phyloP scores from a whole-genome alignment of 176 grass and related monocot genomes.

The Triticum aestivum region IWGSC_CS_RefSeq_v2.1 NC_057805.1:39035429-39035928 shows the following conservation, averaged over 20 bases:
- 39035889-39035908: constrained; percentile 44
- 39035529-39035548: constrained; percentile 56
- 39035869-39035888: constrained; percentile 56
- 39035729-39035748: constrained; percentile 58
- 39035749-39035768: constrained; percentile 65
- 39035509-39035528: constrained; percentile 61
- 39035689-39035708: constrained; percentile 55
- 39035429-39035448: constrained; percentile 73
- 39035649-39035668: constrained; percentile 71
- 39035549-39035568: constrained; percentile 48
- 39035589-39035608: constrained; percentile 32
- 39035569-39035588: constrained; percentile 56
- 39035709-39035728: constrained; percentile 62
- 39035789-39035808: constrained; percentile 60
- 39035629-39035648: constrained; percentile 22
- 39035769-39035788: constrained; percentile 74
- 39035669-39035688: constrained; percentile 69
- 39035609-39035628: constrained; percentile 30
- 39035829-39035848: constrained; percentile 63
- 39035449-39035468: constrained; percentile 74
- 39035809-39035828: constrained; percentile 67
- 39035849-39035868: constrained; percentile 37
- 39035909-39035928: constrained; percentile 31
- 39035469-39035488: constrained; percentile 64
- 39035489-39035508: constrained; percentile 58